Percentiles rank a stretch among this genome's conserved stretches.
Evolutionary conservation across 2,329 filamentous ascomycete genomes (phyloP).

Genomic region (Domatiomyces globalis): DNA sequence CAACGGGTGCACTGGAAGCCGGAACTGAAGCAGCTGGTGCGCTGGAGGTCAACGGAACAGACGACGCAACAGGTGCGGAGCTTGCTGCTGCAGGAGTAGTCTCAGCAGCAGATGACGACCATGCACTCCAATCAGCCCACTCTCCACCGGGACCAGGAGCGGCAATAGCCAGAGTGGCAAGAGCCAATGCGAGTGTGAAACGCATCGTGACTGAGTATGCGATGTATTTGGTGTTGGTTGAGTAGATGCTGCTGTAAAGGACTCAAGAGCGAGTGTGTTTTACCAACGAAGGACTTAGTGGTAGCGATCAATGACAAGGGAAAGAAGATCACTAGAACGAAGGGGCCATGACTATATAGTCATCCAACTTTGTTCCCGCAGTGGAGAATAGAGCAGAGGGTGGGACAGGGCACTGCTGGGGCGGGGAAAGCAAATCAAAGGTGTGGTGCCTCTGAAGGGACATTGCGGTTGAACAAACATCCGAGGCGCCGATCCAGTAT

Average conservation of each 20-base stretch:
- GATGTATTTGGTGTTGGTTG: slow-evolving; percentile 3
- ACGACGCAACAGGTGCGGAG: not conserved
- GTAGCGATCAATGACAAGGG: not conserved
- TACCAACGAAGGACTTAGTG: not conserved
- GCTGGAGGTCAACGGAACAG: slow-evolving; percentile 2
- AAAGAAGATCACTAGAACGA: not conserved
- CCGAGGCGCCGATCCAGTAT: not conserved
- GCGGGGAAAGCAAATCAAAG: not conserved
- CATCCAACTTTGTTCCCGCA: not conserved
- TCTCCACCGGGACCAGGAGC: slow-evolving; percentile 6
- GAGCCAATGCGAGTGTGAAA: slow-evolving; percentile 11
- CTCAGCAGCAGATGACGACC: not conserved
- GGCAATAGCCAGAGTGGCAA: slow-evolving; percentile 13
- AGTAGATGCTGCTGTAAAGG: not conserved
- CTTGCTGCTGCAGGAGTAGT: not conserved
- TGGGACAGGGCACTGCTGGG: not conserved
- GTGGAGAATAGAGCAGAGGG: not conserved
- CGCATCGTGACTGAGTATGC: slow-evolving; percentile 10
- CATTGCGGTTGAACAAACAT: not conserved
- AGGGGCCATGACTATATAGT: not conserved
- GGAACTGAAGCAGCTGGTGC: not conserved
- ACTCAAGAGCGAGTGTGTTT: not conserved
- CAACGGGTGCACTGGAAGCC: not conserved
- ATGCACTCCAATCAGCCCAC: slow-evolving; percentile 8
- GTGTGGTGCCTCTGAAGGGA: not conserved